Percentiles rank a stretch among this genome's conserved stretches.
These are phyloP conservation scores for Cyberlindnera saturnus DNA, from an alignment of 805 yeast genomes.

Conservation along the genomic window DNA sequence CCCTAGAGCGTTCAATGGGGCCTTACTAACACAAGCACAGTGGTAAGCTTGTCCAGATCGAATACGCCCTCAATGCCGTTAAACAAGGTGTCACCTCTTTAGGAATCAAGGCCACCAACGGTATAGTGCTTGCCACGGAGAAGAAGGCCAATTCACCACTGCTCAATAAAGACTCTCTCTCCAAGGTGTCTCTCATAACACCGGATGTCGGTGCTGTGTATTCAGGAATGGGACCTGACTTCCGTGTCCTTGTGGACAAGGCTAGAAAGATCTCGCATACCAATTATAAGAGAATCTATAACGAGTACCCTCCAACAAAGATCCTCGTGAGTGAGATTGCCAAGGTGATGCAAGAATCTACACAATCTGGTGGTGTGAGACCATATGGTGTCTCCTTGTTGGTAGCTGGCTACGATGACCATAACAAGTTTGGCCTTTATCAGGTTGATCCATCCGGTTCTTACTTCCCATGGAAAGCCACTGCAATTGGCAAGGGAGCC, in stretches of 20 bases:
- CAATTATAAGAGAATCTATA: constrained; percentile 85
- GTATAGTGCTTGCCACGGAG: constrained; percentile 95
- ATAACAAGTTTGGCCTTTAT: constrained; percentile 69
- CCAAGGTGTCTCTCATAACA: constrained; percentile 77
- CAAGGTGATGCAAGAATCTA: constrained; percentile 95
- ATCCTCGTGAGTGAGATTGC: constrained; percentile 93
- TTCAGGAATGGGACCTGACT: constrained; percentile 99
- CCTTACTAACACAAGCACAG: constrained; percentile 31
- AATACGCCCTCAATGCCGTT: constrained; percentile 94
- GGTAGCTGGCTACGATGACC: constrained; percentile 90
- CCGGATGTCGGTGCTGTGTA: constrained; percentile 97
- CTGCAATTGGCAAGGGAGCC: constrained; percentile 96
- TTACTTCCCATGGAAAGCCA: constrained; percentile 98
- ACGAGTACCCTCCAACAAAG: constrained; percentile 96
- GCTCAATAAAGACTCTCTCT: constrained; percentile 64
- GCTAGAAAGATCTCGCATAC: constrained; percentile 93
- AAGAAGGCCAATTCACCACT: constrained; percentile 80
- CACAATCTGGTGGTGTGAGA: constrained; percentile 97
- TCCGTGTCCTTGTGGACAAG: constrained; percentile 87
- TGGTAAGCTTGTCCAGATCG: constrained; percentile 96
- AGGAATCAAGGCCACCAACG: constrained; percentile 92
- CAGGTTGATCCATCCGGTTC: constrained; percentile 99
- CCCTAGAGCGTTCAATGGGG: not conserved
- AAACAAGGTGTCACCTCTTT: constrained; percentile 96
- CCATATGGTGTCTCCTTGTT: constrained; percentile 96